phyloP scores from a whole-genome alignment of 1,284 basidiomycete genomes.

The Austroboletus niveus region DNA sequence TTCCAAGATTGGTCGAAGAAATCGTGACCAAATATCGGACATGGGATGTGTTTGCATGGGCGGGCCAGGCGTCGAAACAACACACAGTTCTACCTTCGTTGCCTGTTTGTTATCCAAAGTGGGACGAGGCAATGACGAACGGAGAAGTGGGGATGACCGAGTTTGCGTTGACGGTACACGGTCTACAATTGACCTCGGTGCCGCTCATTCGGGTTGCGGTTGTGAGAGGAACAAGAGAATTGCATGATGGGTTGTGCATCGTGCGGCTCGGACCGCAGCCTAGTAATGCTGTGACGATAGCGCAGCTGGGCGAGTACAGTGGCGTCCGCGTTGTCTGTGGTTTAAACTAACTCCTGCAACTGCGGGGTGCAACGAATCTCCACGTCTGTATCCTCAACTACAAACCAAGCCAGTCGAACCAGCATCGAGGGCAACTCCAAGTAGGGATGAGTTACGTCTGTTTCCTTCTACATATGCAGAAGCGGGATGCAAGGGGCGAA shows the following conservation, averaged over 20 bases:
- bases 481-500: not conserved
- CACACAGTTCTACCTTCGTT: conserved; percentile 16
- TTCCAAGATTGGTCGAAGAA: conserved; percentile 15
- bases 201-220: conserved; percentile 23
- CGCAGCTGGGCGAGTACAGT: not conserved
- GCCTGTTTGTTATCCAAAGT: conserved; percentile 21
- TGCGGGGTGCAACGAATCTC: conserved; percentile 14
- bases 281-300: not conserved
- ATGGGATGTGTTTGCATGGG: conserved; percentile 27
- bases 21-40: conserved; percentile 5
- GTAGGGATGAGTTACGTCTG: conserved; percentile 21
- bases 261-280: too few species aligned
- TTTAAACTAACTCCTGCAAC: conserved; percentile 10
- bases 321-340: conserved; percentile 18
- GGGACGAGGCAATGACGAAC: conserved; percentile 4
- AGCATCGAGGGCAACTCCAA: conserved; percentile 9
- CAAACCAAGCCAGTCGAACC: not conserved
- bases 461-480: conserved; percentile 9
- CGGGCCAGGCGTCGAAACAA: conserved; percentile 15
- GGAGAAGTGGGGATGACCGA: conserved; percentile 3
- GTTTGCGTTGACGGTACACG: conserved; percentile 15
- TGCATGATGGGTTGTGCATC: not conserved
- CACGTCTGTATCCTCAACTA: conserved; percentile 27
- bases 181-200: conserved; percentile 19
- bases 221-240: too few species aligned